Evolutionary conservation across 208 protist species (phyloP).

Genomic region (Angomonas ambiguus): DNA sequence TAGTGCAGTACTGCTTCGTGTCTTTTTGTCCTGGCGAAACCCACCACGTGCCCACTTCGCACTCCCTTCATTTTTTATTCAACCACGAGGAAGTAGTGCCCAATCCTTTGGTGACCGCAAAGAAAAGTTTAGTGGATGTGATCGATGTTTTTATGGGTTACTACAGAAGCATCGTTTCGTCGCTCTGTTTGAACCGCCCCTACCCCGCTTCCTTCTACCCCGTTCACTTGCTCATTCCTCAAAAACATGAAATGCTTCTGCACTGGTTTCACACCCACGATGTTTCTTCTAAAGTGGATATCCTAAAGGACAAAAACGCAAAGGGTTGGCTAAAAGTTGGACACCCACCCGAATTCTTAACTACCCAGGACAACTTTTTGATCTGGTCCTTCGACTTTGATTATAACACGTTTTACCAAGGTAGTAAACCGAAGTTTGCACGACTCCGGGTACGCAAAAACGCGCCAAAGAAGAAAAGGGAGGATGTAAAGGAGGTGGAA

Average conservation of each 20-base stretch:
- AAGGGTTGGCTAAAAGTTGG: neutral
- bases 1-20: neutral
- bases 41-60: no score
- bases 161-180: no score
- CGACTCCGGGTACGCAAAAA: no score
- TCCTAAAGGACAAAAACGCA: neutral
- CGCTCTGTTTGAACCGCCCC: no score
- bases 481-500: slow-evolving; percentile 9
- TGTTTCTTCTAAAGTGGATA: neutral
- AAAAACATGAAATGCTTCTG: neutral
- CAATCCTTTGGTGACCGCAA: no score
- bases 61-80: no score
- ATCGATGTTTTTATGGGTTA: no score
- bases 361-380: neutral
- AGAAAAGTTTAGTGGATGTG: no score
- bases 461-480: neutral
- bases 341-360: neutral
- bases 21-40: no score
- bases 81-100: no score
- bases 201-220: neutral
- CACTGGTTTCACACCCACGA: neutral
- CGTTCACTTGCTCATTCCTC: neutral
- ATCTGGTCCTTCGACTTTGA: neutral
- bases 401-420: neutral
- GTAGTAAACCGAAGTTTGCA: neutral